Evolutionary conservation across 2,329 filamentous ascomycete species (phyloP).

Genomic region (Domatiomyces globalis): DNA sequence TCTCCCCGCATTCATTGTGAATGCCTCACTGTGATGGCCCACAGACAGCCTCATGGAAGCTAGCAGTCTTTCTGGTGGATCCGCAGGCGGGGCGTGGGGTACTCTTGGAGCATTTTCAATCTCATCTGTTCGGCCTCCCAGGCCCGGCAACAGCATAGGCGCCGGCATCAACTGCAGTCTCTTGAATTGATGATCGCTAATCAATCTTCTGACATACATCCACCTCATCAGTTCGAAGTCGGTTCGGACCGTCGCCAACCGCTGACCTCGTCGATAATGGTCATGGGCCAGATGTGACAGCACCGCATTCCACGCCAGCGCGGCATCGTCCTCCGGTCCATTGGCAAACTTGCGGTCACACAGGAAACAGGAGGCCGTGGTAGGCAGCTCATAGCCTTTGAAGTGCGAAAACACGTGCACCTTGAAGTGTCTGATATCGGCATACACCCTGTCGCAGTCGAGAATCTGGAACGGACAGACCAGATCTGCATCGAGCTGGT

Average conservation of each 20-base stretch:
- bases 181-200: constrained; percentile 31
- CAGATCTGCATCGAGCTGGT: constrained; percentile 14
- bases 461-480: constrained; percentile 33
- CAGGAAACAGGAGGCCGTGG: constrained; percentile 30
- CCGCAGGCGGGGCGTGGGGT: constrained; percentile 11
- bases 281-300: constrained; percentile 28
- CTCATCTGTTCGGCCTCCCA: constrained; percentile 2
- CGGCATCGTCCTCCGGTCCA: constrained; percentile 12
- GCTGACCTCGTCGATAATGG: constrained; percentile 29
- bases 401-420: constrained; percentile 34
- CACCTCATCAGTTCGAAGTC: constrained; percentile 34
- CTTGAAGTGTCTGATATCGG: constrained; percentile 27
- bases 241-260: constrained; percentile 26
- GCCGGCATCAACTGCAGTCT: constrained; percentile 28
- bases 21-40: constrained; percentile 12
- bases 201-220: constrained; percentile 29
- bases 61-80: constrained; percentile 3
- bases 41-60: constrained; percentile 10
- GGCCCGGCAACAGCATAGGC: constrained; percentile 15
- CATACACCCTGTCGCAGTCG: constrained; percentile 29
- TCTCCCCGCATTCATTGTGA: constrained; percentile 13
- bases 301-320: constrained; percentile 29
- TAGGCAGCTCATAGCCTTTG: constrained; percentile 26
- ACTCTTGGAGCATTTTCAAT: constrained; percentile 2
- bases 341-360: constrained; percentile 22